Conservation (phyloP, 2,329 filamentous ascomycete genomes). For the Ilyonectria robusta region DNA sequence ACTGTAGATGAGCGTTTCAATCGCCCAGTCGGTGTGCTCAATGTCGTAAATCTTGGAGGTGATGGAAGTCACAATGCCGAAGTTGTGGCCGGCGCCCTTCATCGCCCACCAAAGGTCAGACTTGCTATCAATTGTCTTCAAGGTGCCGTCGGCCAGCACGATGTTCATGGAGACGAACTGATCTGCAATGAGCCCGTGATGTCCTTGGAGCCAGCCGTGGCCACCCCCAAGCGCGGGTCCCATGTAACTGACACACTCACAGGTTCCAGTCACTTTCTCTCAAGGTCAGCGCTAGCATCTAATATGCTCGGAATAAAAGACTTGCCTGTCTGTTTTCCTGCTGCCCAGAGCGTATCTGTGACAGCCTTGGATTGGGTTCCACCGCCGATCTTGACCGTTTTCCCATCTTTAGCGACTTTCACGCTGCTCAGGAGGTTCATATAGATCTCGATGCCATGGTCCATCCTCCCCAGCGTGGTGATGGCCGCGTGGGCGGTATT, state of each 20-base stretch:
- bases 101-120: conserved; percentile 55
- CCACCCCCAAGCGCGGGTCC: conserved; percentile 51
- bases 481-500: conserved; percentile 67
- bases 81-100: conserved; percentile 53
- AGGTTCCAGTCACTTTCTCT: conserved; percentile 42
- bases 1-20: conserved; percentile 59
- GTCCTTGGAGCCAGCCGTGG: conserved; percentile 49
- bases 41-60: conserved; percentile 51
- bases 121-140: conserved; percentile 39
- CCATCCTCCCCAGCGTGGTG: conserved; percentile 63
- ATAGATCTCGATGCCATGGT: conserved; percentile 65
- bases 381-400: conserved; percentile 63
- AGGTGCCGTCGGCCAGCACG: conserved; percentile 50
- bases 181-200: conserved; percentile 51
- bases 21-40: conserved; percentile 43
- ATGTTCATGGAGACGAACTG: conserved; percentile 52
- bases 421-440: conserved; percentile 61
- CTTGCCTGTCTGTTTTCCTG: conserved; percentile 64
- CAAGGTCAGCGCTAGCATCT: background rate
- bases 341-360: conserved; percentile 63
- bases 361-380: conserved; percentile 62
- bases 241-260: conserved; percentile 48
- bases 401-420: conserved; percentile 57
- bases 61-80: conserved; percentile 51
- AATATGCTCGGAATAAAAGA: background rate